These are phyloP conservation scores for Apiospora pterosperma DNA, from an alignment of 2,329 filamentous ascomycete species.

Conservation along the genomic window DNA sequence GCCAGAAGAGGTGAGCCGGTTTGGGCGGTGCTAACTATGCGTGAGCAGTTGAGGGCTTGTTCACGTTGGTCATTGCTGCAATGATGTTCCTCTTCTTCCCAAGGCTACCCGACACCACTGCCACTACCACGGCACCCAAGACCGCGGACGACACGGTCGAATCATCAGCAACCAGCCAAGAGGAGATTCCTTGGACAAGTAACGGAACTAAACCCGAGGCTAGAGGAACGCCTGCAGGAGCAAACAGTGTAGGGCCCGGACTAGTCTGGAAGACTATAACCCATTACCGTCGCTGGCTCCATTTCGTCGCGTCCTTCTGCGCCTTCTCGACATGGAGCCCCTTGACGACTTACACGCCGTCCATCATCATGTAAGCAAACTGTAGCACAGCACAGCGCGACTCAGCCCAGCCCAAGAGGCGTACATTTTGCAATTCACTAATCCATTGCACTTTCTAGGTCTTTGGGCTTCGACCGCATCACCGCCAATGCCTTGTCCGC, in stretches of 20 bases:
- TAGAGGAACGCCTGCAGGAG: not conserved
- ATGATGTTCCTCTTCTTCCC: conserved; percentile 39
- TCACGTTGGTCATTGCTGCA: conserved; percentile 36
- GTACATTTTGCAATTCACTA: no score
- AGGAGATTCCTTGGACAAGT: not conserved
- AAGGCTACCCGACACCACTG: conserved; percentile 32
- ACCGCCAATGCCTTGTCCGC: conserved; percentile 45
- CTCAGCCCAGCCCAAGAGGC: not conserved
- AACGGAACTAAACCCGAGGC: not conserved
- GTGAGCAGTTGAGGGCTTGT: conserved; percentile 39
- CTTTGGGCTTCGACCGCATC: conserved; percentile 42
- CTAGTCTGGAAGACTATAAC: conserved; percentile 41
- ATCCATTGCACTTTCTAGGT: no score
- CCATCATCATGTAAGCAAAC: conserved; percentile 34
- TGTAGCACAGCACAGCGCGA: not conserved
- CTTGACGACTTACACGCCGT: conserved; percentile 48
- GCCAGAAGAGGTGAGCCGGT: not conserved
- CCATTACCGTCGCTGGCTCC: conserved; percentile 44
- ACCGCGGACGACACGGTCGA: not conserved
- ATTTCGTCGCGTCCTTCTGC: conserved; percentile 45
- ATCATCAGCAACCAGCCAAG: not conserved
- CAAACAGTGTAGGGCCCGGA: conserved; percentile 10
- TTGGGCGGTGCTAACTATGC: not conserved
- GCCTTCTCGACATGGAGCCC: conserved; percentile 52
- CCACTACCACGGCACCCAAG: conserved; percentile 8